A percentile compares a stretch with the other conserved stretches of the same genome.
These are phyloP conservation scores for Monosporozyma unispora DNA, from an alignment of 805 yeast species.

Conservation along the genomic window DNA sequence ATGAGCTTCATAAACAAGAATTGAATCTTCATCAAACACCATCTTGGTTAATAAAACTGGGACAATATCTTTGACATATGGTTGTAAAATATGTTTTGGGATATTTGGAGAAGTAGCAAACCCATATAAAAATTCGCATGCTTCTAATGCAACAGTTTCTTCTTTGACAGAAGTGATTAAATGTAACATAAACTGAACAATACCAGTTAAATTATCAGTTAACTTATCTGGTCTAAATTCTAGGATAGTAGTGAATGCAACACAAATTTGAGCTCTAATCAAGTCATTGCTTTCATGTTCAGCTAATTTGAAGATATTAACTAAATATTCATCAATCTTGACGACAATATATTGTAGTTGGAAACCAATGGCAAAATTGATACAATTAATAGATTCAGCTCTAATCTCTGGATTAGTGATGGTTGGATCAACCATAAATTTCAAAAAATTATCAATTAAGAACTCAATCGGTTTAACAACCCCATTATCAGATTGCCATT, in stretches of 20 bases:
- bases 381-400: constrained; percentile 56
- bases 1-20: constrained; percentile 48
- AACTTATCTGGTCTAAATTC: constrained; percentile 76
- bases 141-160: constrained; percentile 79
- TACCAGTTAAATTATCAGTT: constrained; percentile 75
- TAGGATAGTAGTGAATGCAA: constrained; percentile 60
- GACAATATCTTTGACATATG: constrained; percentile 53
- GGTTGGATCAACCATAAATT: constrained; percentile 35
- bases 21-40: constrained; percentile 82
- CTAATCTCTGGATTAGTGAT: constrained; percentile 38
- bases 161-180: constrained; percentile 49
- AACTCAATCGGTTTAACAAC: constrained; percentile 49
- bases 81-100: constrained; percentile 44
- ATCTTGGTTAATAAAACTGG: constrained; percentile 72
- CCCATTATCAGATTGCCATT: constrained; percentile 37
- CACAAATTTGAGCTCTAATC: constrained; percentile 68
- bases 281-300: constrained; percentile 41
- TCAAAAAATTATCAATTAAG: constrained; percentile 57
- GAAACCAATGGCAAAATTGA: constrained; percentile 66
- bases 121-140: constrained; percentile 81
- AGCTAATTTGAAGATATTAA: constrained; percentile 61
- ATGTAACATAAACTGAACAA: constrained; percentile 74
- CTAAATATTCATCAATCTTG: constrained; percentile 57
- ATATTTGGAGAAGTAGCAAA: constrained; percentile 54
- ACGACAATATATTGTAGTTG: constrained; percentile 57